Conservation (phyloP, 495 filamentous ascomycete genomes). For the Xylaria curta region DNA sequence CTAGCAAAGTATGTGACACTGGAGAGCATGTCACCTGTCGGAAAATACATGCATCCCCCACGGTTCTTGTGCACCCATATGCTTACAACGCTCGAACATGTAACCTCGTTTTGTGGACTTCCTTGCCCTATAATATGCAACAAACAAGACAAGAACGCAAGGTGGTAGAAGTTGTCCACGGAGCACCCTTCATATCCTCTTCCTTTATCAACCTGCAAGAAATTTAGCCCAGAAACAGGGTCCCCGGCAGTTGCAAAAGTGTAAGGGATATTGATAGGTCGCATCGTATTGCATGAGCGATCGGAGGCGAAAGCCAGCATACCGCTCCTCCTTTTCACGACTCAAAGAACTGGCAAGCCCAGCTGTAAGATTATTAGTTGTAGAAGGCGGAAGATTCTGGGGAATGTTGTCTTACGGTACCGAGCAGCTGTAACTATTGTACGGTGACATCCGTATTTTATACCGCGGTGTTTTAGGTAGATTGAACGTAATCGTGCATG, state of each 20-base stretch:
- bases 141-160: neutral
- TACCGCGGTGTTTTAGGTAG: neutral
- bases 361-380: neutral
- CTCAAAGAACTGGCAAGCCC: neutral
- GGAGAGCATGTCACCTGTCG: neutral
- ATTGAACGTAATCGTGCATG: neutral
- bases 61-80: neutral
- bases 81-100: neutral
- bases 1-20: neutral
- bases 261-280: constrained; percentile 7
- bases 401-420: neutral
- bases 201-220: neutral
- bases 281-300: neutral
- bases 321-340: neutral
- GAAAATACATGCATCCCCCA: neutral
- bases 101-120: constrained; percentile 3
- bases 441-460: neutral
- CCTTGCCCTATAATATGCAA: neutral
- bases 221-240: constrained; percentile 2
- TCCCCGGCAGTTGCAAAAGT: constrained; percentile 10
- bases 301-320: constrained; percentile 1
- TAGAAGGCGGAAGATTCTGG: neutral
- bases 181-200: neutral
- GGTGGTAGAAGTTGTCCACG: neutral
- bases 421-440: neutral